These are phyloP conservation scores for Cicer arietinum DNA, from an alignment of 306 rosid species.

Conservation along the genomic window DNA sequence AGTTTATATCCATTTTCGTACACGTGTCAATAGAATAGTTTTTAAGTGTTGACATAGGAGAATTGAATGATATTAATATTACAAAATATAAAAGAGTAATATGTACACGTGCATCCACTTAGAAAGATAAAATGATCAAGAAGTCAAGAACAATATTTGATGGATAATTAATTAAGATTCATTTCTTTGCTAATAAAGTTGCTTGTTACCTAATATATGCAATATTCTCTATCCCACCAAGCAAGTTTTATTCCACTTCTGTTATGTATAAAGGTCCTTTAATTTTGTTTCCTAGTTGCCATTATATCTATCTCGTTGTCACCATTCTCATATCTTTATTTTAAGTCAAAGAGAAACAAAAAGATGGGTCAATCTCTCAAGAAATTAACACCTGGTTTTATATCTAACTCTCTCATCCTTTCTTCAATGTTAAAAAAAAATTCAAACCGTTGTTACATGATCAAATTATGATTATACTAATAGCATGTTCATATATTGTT, in stretches of 20 bases:
- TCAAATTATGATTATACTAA: constrained; percentile 1
- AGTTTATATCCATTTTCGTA: no score
- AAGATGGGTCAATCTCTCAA: constrained; percentile 62
- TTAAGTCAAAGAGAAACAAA: constrained; percentile 18
- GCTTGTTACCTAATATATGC: constrained; percentile 46
- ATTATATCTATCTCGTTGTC: constrained; percentile 20
- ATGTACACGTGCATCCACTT: no score
- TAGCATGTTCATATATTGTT: background rate
- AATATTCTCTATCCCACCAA: constrained; percentile 51
- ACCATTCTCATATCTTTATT: background rate
- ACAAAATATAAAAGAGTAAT: no score
- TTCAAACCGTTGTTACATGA: background rate
- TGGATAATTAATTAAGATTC: constrained; percentile 35
- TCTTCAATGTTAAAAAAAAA: background rate
- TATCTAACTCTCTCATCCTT: constrained; percentile 34
- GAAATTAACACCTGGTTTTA: constrained; percentile 55
- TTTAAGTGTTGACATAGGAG: no score
- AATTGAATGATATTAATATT: no score
- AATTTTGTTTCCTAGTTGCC: constrained; percentile 13
- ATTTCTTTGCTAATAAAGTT: constrained; percentile 45
- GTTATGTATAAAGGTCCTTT: constrained; percentile 32
- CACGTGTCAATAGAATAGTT: no score
- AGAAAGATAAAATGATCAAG: background rate
- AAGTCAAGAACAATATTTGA: constrained; percentile 35
- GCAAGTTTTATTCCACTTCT: constrained; percentile 50